Evolutionary conservation across 1,139 yeast species (phyloP).

Genomic region (Saccharomycopsis crataegensis): DNA sequence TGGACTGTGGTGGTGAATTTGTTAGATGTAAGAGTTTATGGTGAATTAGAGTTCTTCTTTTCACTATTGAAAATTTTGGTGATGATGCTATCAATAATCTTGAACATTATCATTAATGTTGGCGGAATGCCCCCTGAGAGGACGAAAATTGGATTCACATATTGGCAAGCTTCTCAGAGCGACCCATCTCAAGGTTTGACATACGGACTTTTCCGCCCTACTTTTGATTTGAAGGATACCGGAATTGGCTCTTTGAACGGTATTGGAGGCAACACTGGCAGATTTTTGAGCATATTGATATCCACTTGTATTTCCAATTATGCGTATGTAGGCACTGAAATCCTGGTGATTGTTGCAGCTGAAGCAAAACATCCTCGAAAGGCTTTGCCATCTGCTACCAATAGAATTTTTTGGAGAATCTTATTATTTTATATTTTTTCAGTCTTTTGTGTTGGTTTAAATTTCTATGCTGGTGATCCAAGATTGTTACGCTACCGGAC

Average conservation of each 20-base stretch:
- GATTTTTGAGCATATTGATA: conserved; percentile 55
- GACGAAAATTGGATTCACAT: conserved; percentile 49
- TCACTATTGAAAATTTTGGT: conserved; percentile 52
- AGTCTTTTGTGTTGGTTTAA: conserved; percentile 60
- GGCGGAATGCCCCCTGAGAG: conserved; percentile 35
- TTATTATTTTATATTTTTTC: conserved; percentile 58
- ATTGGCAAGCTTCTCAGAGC: conserved; percentile 54
- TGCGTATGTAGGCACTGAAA: conserved; percentile 75
- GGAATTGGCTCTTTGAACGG: conserved; percentile 39
- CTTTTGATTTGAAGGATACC: conserved; percentile 49
- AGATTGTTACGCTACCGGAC: conserved; percentile 43
- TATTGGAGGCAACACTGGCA: conserved; percentile 53
- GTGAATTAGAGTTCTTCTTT: conserved; percentile 61
- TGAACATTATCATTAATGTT: conserved; percentile 56
- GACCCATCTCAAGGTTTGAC: conserved; percentile 40
- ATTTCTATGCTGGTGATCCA: conserved; percentile 70
- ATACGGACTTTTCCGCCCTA: conserved; percentile 67
- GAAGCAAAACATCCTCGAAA: conserved; percentile 77
- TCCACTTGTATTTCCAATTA: conserved; percentile 61
- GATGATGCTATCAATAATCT: conserved; percentile 47
- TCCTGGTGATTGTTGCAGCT: conserved; percentile 80
- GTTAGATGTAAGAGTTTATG: conserved; percentile 60
- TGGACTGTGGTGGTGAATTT: conserved; percentile 45
- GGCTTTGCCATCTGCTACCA: conserved; percentile 71
- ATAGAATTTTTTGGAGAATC: conserved; percentile 63